These are phyloP conservation scores for Ophiosphaerella herpotricha DNA, from an alignment of 2,329 filamentous ascomycete genomes.

Conservation along the genomic window DNA sequence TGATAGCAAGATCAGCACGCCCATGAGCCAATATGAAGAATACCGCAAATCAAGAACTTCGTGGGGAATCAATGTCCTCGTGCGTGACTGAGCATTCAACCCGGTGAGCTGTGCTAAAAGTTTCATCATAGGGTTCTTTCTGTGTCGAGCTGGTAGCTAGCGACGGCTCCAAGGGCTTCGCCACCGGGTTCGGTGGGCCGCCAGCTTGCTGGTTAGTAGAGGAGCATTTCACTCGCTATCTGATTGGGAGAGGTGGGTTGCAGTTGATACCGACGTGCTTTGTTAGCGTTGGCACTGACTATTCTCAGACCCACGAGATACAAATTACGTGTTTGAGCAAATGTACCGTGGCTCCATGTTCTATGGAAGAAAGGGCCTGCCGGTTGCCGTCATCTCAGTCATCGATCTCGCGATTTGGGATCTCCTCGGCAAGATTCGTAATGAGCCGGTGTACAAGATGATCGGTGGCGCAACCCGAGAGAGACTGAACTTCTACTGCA, in stretches of 20 bases:
- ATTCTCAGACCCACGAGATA: slow-evolving; percentile 78
- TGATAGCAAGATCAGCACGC: slow-evolving; percentile 88
- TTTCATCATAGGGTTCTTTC: slow-evolving; percentile 53
- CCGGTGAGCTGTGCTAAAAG: no score
- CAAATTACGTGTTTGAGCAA: slow-evolving; percentile 90
- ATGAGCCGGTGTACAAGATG: slow-evolving; percentile 92
- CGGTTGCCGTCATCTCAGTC: slow-evolving; percentile 88
- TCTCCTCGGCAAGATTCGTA: slow-evolving; percentile 84
- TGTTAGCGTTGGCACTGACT: neutral
- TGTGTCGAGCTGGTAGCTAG: slow-evolving; percentile 85
- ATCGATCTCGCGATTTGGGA: slow-evolving; percentile 95
- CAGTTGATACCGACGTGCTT: neutral
- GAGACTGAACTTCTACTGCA: slow-evolving; percentile 90
- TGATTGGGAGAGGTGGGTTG: slow-evolving; percentile 71
- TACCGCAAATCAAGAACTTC: slow-evolving; percentile 86
- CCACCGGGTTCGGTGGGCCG: slow-evolving; percentile 90
- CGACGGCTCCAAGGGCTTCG: slow-evolving; percentile 92
- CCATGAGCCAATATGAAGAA: slow-evolving; percentile 86
- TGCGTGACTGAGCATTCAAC: slow-evolving; percentile 55
- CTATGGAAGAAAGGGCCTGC: slow-evolving; percentile 90
- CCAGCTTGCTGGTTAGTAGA: slow-evolving; percentile 93
- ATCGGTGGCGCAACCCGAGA: slow-evolving; percentile 89
- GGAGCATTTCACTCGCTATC: slow-evolving; percentile 90
- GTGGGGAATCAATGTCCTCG: slow-evolving; percentile 95
- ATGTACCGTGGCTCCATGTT: slow-evolving; percentile 98